Base-by-base conservation (phyloP, 148 eudicot species). In the Persicaria tinctoria region DNA sequence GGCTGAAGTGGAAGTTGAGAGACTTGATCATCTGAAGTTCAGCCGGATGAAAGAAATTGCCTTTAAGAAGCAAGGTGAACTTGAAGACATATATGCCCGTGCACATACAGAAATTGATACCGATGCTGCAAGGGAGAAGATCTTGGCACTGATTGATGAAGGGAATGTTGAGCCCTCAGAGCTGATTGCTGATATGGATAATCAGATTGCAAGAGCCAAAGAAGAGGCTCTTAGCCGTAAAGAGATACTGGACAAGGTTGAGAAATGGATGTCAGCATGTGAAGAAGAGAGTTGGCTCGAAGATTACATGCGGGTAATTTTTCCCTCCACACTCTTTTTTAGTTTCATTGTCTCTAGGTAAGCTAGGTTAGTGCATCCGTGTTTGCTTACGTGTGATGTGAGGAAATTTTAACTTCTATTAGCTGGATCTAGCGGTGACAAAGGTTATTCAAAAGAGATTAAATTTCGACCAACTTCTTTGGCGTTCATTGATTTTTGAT, bases 271-370 rank as follows among this genome's bases (percentile, higher is more conserved):
- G 99, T 90, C 97, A n/a, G 97, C 99, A 53, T 96, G 99, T 88
- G 99, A 96, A 88, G 99, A 96, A 85, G 99, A 96, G 86, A 96
- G 99, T 60, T 96, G 99, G 99, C 99, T 96, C 75, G 99, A 96
- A 80, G 99, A 96, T 81, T 96, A 96, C 74, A 96, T 85, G 68
- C 86, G 97, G 93, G 99, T 96, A 86, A 8, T 54, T 4, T 53
- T 66, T n/a, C 18, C 73, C 70, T 50, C 23, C 16, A 51, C 49
- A 14, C 41, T n/a, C 56, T 17, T 9, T 5, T 18, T 16, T 18
- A 8, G 41, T 60, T 20, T 60, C 44, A 27, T 8, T 23, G 68
- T 27, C 46, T 63, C 8, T 63, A 6, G 2, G 6, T 18, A 27
- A 63, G 46, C 46, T 63, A 11, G 68, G 6, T 63, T 27, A 27